Conservation (phyloP, 768 basidiomycete genomes). For the Pleurotus tuber-regium region DNA sequence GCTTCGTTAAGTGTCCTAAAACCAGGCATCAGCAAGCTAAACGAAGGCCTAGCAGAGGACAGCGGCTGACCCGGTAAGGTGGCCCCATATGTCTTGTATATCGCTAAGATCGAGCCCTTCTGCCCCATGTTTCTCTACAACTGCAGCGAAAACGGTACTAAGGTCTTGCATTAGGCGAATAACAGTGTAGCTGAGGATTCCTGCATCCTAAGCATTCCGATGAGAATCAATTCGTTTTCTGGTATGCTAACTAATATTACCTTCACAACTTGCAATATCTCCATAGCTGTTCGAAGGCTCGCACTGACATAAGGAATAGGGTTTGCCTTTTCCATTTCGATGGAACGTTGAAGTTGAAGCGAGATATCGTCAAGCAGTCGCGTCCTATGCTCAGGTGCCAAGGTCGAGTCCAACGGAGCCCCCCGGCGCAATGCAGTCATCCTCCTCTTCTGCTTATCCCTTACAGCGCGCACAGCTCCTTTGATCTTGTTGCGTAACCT, state of each 20-base stretch:
- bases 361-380: neutral
- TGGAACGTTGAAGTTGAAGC: neutral
- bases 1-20: neutral
- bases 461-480: no score
- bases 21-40: neutral
- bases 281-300: neutral
- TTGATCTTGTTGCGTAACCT: neutral
- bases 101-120: no score
- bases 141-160: neutral
- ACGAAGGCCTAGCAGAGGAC: neutral
- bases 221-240: neutral
- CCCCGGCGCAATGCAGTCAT: no score
- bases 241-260: neutral
- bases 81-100: neutral
- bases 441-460: no score
- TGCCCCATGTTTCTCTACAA: no score
- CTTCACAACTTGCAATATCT: neutral
- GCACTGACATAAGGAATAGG: neutral
- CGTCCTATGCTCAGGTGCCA: neutral
- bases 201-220: neutral
- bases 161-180: neutral
- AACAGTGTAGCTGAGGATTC: neutral
- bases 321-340: neutral
- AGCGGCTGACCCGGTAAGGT: neutral
- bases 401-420: neutral